These are phyloP conservation scores for Pyrenochaeta sp. DNA, from an alignment of 2,329 filamentous ascomycete genomes.

Conservation along the genomic window DNA sequence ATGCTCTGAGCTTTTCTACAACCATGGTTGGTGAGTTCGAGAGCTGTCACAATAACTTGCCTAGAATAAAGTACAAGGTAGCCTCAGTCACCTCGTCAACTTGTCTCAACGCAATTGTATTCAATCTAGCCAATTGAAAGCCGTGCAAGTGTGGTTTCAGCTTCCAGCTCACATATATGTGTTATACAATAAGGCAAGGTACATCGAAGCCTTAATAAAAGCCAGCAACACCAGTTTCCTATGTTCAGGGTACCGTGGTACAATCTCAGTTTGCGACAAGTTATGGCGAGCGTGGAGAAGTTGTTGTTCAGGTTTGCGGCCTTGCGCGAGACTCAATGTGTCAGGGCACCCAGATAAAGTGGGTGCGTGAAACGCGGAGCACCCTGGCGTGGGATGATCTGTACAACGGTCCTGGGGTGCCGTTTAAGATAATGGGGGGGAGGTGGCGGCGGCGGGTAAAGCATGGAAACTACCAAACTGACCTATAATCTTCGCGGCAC, in stretches of 20 bases:
- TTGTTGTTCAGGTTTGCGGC: background rate
- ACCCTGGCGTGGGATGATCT: conserved; percentile 8
- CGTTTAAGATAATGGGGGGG: background rate
- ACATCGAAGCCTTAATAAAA: conserved; percentile 1
- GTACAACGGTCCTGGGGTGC: background rate
- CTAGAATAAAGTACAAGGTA: conserved; percentile 3
- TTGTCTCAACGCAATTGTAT: background rate
- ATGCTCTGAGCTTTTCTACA: conserved; percentile 1
- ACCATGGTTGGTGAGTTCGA: conserved; percentile 16
- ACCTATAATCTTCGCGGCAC: too few relatives aligned
- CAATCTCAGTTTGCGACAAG: conserved; percentile 5
- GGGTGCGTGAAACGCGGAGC: conserved; percentile 11
- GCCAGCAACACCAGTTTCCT: conserved; percentile 4
- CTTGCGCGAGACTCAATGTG: conserved; percentile 14
- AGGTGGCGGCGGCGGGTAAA: background rate
- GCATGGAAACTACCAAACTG: too few relatives aligned
- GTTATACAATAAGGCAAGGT: background rate
- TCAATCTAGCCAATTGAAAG: conserved; percentile 4
- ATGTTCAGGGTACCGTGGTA: conserved; percentile 2
- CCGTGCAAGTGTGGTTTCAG: conserved; percentile 1
- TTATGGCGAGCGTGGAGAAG: conserved; percentile 2
- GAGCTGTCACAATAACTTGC: conserved; percentile 8
- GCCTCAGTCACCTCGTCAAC: background rate
- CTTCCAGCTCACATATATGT: conserved; percentile 4
- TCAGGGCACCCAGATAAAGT: conserved; percentile 11